Evolutionary conservation across 352 stramenopile species (phyloP), one percentile per base, ranked within the genome.

Genomic region (Globisporangium splendens): DNA sequence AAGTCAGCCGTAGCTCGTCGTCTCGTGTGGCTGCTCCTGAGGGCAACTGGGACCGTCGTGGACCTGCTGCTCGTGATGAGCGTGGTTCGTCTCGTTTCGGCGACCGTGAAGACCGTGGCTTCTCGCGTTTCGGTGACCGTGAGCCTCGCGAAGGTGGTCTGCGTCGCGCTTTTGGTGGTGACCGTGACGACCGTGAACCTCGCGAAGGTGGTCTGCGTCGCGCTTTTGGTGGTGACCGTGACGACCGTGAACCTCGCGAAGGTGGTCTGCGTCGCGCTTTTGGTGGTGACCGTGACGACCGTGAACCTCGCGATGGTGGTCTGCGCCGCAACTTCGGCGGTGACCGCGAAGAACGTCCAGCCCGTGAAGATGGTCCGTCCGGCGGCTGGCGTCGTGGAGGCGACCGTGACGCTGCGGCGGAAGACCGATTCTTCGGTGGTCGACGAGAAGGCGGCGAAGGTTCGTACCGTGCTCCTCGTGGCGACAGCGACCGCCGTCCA

Each of bases 11-110:
- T 41, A 49, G 68, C 12, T 52, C 60, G 38, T 52, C 63, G 17
- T 57, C 69, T 20, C 73, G 69, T 14, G 58, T 72, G 43, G 42
- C 65, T 0, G 78, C 76, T 13, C 76, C 78, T 7, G 78, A 88
- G 57, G 74, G 77, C 12, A 69, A 75, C 44, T 87, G 80, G 75
- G 80, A 88, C 43, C 77, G 80, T 42, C 68, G 73, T 44, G 76
- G 70, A 18, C 77, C 77, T 56, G n/a, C 72, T 12, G 14, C 66
- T 59, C 74, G 75, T 39, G 69, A 78, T 22, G 74, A 61, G 24
- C 69, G 64, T 38, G 49, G 49, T 10, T 48, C 17, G 12, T 50
- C 24, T 20, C 22, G 38, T 17, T 52, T 60, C 8, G 24, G 52
- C n/a, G 64, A 61, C 48, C 46, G 63, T 22, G 62, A 66, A n/a